Evolutionary conservation across 768 basidiomycete species (phyloP), one percentile per base, ranked within the genome.

Genomic region (Kwoniella mangroviensis): DNA sequence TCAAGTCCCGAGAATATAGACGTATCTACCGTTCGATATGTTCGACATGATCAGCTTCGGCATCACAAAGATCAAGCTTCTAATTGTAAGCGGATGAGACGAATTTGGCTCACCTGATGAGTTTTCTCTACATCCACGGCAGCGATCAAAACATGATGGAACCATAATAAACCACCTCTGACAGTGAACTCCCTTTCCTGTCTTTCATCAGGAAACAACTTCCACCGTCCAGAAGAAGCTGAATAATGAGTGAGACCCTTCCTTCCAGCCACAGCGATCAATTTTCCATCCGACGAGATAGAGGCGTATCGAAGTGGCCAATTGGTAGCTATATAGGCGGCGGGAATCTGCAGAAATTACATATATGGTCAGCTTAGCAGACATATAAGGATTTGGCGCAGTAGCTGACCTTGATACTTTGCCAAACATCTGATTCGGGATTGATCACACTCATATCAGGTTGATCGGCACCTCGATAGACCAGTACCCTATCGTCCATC

Each of bases 361-460:
- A 34, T 4, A 34, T 34, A 34, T 6, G 34, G 4, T 34, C 34
- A 34, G 6, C 34, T 4, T 34, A 34, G 34, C 34, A 34, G 9
- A 3, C 3, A 34, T 34, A 7, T 34, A 5, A 34, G 9, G 34
- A 7, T 34, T 34, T 1, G 34, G 4, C 4, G 34, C 34, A 34
- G n/a, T 34, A 49, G 19, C 61, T 62, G 73, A 88, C 93, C 88
- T 95, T 96, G 82, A 98, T 91, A 84, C 92, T 91, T 75, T 98
- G 94, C 95, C 96, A 98, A 19, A 98, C 95, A 77, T 98, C 95
- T 3, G 93, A 93, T 81, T 96, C 94, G 17, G 95, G 94, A 79
- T 98, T 98, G 78, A 98, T 97, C 67, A 99, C 90, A 79, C 93
- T 96, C 90, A 97, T 91, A 80, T 98, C 95, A 5, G 96, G 95